Percentiles rank a stretch among this genome's conserved stretches.
Conservation (phyloP, 257 asterid genomes). For the Scutellaria baicalensis region DNA sequence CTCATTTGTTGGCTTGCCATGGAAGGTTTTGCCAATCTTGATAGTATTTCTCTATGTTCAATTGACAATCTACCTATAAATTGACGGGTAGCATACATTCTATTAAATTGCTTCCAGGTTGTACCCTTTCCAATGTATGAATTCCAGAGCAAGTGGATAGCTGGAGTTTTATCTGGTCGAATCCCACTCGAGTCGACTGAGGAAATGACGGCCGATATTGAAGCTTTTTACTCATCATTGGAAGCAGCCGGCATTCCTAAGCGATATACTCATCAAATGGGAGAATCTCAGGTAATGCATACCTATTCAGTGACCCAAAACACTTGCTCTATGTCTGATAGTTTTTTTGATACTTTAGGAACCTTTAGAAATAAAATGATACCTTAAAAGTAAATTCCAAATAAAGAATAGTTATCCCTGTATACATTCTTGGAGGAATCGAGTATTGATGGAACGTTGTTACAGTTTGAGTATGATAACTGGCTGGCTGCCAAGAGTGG, state of each 20-base stretch:
- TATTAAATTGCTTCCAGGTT: constrained; percentile 39
- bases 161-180: constrained; percentile 73
- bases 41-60: neutral
- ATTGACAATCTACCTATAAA: neutral
- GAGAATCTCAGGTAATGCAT: constrained; percentile 50
- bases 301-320: neutral
- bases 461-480: constrained; percentile 79
- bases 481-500: constrained; percentile 74
- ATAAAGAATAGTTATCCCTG: too few relatives aligned
- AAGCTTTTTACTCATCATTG: constrained; percentile 58
- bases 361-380: too few relatives aligned
- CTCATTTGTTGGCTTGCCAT: constrained; percentile 90
- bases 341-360: too few relatives aligned
- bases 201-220: constrained; percentile 64
- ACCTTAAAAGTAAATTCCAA: too few relatives aligned
- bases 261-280: constrained; percentile 70
- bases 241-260: constrained; percentile 54
- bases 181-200: constrained; percentile 48
- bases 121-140: constrained; percentile 77
- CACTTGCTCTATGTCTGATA: neutral
- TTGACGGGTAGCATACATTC: neutral
- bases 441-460: neutral
- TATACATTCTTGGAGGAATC: neutral
- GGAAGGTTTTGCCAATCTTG: constrained; percentile 56
- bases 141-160: constrained; percentile 87